Base-by-base conservation (phyloP, 1,139 yeast genomes). In the Eremothecium gossypii region DNA sequence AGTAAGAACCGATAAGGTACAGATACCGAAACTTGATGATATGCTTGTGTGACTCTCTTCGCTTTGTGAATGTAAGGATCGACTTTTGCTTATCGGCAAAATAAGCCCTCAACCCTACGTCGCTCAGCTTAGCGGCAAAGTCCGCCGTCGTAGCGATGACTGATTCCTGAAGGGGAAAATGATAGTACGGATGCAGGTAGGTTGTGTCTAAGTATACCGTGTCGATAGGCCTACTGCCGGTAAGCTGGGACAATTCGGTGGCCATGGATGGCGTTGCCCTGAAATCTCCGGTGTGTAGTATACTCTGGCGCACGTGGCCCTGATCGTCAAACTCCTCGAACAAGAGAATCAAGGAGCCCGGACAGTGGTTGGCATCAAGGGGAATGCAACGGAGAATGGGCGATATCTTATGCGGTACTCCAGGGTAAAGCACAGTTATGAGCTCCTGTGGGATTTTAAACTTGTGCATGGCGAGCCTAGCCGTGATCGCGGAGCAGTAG, bases 351-450 rank as follows among this genome's bases (percentile, higher is more conserved):
- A 77, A 86, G 1, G 96, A 85, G 2, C 98, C 98, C 1, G 97
- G 97, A 61, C 98, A 91, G 62, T 91, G 98, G 52, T 91, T 89
- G 0, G 97, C 98, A 48, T 84, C 85, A 8, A 83, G 64, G 8
- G 80, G 68, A 0, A 79, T 73, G 0, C 85, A 87, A 38, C 70
- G 69, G 1, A 85, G 60, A 0, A 74, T 69, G 0, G 78, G 77
- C 2, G 64, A 60, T 1, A 73, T 52, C 17, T 53, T 49, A 4
- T 48, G 48, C 20, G 70, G 56, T 17, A 58, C 58, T 45, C 77
- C 66, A 47, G 74, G 54, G 1, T 71, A 74, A 37, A 83, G 50
- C 4, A 67, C 61, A 23, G 69, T 61, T 12, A 84, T 65, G 47
- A 70, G 71, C n/a, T 72, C 67, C 0, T 74, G 71, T 38, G 70